Evolutionary conservation across 1,284 basidiomycete species (phyloP), one percentile per base, ranked within the genome.

Genomic region (Sporisorium exsertum): DNA sequence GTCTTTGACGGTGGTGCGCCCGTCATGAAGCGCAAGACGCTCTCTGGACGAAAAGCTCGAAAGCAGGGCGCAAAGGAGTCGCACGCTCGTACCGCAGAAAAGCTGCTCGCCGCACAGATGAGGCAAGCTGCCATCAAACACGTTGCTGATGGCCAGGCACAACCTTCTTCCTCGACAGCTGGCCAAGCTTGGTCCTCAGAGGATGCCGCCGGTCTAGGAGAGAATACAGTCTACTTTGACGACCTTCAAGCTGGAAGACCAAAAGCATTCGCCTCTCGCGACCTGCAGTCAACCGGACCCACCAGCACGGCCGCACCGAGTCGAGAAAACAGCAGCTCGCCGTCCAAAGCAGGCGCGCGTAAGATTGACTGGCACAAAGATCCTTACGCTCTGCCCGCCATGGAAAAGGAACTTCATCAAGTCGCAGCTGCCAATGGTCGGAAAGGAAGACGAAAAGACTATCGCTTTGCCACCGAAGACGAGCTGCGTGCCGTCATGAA

Each of bases 61-160:
- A 80, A 74, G 50, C 91, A 93, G 69, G 85, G 86, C 0, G 86
- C 82, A n/a, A 75, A 76, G 37, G 84, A 86, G 33, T 80, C 81
- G 27, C 80, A 84, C 49, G 81, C 82, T 4, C 72, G 78, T 29
- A 81, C 83, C 5, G 85, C 96, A 0, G 94, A 98, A 86, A 92
- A 92, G 85, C 89, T 99, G 43, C 90, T 99, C 24, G 94, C 94
- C 6, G 96, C 96, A 7, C 95, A 97, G 80, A 88, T 99, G 90
- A 89, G 97, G 77, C 89, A 93, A 29, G 94, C 94, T 74, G 97
- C 97, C 29, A 87, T 99, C 64, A 91, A 90, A 64, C 91, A 94
- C 58, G 90, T 80, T 7, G 72, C 75, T 24, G 65, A 71, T 24
- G 68, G 51, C 20, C 54, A 60, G 18, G 43, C 29, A 24, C 57